Evolutionary conservation across 305 asterid species (phyloP).

Genomic region (Fraxinus ornus): DNA sequence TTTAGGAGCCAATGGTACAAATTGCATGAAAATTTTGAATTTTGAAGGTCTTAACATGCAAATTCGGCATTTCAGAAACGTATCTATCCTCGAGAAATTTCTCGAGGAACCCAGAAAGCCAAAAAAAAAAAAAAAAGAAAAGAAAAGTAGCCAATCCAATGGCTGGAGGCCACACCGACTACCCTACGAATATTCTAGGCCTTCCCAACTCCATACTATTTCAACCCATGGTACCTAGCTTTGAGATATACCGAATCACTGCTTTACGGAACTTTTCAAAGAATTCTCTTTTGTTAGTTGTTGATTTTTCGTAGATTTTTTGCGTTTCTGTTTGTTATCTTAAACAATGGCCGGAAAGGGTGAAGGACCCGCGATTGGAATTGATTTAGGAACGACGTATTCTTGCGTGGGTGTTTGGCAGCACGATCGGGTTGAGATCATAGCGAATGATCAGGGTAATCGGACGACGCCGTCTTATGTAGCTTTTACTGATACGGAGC

Average conservation of each 20-base stretch:
- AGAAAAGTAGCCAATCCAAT: not conserved
- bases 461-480: constrained; percentile 47
- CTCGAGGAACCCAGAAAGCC: not conserved
- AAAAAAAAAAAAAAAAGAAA: not conserved
- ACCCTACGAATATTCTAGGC: not conserved
- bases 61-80: not conserved
- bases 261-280: not conserved
- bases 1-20: not conserved
- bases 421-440: constrained; percentile 49
- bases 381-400: constrained; percentile 43
- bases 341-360: not conserved
- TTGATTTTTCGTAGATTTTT: not conserved
- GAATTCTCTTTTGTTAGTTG: not conserved
- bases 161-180: not conserved
- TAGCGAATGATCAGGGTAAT: constrained; percentile 48
- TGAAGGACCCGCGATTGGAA: not conserved
- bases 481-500: constrained; percentile 43
- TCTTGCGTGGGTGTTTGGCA: constrained; percentile 52
- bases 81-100: not conserved
- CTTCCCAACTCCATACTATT: not conserved
- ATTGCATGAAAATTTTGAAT: not conserved
- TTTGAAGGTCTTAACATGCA: not conserved
- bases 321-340: not conserved
- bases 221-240: not conserved
- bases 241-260: not conserved